phyloP scores from a whole-genome alignment of 306 rosid genomes.

The Albizia julibrissin region DNA sequence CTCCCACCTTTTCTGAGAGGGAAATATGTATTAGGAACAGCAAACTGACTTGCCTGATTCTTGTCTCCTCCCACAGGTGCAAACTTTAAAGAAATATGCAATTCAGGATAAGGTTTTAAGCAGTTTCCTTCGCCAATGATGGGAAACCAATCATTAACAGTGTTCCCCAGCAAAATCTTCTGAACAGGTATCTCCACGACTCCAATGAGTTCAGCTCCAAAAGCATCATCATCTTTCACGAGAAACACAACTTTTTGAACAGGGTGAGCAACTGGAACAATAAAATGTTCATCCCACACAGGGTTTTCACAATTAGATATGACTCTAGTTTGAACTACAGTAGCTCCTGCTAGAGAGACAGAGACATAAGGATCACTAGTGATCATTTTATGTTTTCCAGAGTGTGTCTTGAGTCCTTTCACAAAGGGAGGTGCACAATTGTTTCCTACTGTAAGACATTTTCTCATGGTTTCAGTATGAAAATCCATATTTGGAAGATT shows the following conservation, averaged over 20 bases:
- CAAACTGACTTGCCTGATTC: conserved; percentile 24
- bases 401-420: conserved; percentile 42
- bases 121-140: conserved; percentile 55
- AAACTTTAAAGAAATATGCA: conserved; percentile 63
- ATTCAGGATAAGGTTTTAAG: conserved; percentile 62
- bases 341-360: conserved; percentile 64
- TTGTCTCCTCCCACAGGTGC: conserved; percentile 37
- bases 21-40: conserved; percentile 61
- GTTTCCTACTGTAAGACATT: conserved; percentile 55
- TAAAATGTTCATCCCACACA: conserved; percentile 65
- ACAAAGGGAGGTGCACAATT: conserved; percentile 51
- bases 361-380: conserved; percentile 85
- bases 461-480: conserved; percentile 57
- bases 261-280: conserved; percentile 74
- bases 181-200: conserved; percentile 59
- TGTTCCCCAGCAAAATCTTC: conserved; percentile 45
- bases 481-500: conserved; percentile 79
- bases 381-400: conserved; percentile 53
- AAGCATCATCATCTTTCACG: conserved; percentile 73
- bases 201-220: conserved; percentile 79
- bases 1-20: conserved; percentile 69
- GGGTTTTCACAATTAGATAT: conserved; percentile 67
- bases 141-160: conserved; percentile 70
- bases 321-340: conserved; percentile 67
- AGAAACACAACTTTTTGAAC: conserved; percentile 51